Conservation (phyloP, 208 protist species). For the Trichomonas vaginalis region DNA sequence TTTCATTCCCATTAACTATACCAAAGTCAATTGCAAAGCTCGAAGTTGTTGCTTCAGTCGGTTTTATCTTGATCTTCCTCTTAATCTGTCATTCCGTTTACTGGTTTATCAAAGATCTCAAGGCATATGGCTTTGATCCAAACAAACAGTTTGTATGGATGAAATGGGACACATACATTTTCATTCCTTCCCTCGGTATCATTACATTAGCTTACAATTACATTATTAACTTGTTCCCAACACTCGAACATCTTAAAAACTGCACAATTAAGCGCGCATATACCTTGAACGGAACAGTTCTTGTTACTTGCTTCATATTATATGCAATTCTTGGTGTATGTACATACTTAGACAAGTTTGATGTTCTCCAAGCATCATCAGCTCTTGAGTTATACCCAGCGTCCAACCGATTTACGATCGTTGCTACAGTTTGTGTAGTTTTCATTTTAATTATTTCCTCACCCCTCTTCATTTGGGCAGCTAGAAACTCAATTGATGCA, state of each 20-base stretch:
- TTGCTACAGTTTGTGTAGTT: not conserved
- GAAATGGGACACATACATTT: not conserved
- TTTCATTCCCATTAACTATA: not conserved
- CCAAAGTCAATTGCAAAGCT: not conserved
- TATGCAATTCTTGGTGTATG: not conserved
- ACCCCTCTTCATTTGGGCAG: not conserved
- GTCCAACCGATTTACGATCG: not conserved
- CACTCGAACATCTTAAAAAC: too few species aligned
- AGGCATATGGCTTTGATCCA: not conserved
- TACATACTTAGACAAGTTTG: not conserved
- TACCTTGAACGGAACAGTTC: not conserved
- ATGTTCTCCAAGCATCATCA: not conserved
- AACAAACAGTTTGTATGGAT: not conserved
- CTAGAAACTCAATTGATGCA: not conserved
- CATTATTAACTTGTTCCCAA: too few species aligned
- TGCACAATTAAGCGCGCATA: not conserved
- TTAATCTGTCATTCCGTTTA: not conserved
- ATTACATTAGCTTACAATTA: not conserved
- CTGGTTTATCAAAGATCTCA: not conserved
- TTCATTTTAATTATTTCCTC: not conserved
- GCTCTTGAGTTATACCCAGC: not conserved
- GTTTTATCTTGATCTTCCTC: not conserved
- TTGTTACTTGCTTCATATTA: not conserved
- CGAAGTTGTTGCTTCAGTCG: not conserved
- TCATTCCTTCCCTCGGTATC: not conserved